These are phyloP conservation scores for Cyberlindnera nakhonratchasimensis DNA, from an alignment of 805 yeast genomes.

Conservation along the genomic window DNA sequence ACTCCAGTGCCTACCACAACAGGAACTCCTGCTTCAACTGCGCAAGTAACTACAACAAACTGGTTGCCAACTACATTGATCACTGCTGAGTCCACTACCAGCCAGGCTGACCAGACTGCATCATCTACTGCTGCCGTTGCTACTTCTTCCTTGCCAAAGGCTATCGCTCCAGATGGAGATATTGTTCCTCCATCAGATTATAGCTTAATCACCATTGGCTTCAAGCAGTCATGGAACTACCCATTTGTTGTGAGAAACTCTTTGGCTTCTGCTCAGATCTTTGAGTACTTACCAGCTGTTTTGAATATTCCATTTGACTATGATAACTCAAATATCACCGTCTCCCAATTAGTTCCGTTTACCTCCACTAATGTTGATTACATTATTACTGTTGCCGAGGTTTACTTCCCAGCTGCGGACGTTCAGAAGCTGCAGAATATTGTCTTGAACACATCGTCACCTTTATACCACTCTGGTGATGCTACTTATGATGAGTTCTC, in stretches of 20 bases:
- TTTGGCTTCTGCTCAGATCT: conserved; percentile 77
- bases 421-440: conserved; percentile 47
- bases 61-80: conserved; percentile 46
- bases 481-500: conserved; percentile 56
- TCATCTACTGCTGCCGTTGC: conserved; percentile 29
- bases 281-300: conserved; percentile 77
- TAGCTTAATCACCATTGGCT: conserved; percentile 68
- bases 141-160: conserved; percentile 64
- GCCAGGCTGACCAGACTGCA: conserved; percentile 23
- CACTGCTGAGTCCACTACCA: conserved; percentile 31
- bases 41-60: conserved; percentile 21
- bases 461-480: conserved; percentile 57
- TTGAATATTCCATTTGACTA: conserved; percentile 58
- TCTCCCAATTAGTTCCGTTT: conserved; percentile 73
- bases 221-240: conserved; percentile 75
- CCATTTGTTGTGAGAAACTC: conserved; percentile 75
- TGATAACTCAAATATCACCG: conserved; percentile 44
- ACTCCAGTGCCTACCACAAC: neutral
- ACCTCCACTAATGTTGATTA: conserved; percentile 53
- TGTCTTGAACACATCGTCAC: conserved; percentile 50
- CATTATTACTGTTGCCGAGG: conserved; percentile 84
- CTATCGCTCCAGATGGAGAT: conserved; percentile 61
- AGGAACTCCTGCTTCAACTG: neutral
- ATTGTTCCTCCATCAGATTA: conserved; percentile 45
- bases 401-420: conserved; percentile 64